Conservation (phyloP, 306 rosid genomes). For the Glycyrrhiza uralensis region DNA sequence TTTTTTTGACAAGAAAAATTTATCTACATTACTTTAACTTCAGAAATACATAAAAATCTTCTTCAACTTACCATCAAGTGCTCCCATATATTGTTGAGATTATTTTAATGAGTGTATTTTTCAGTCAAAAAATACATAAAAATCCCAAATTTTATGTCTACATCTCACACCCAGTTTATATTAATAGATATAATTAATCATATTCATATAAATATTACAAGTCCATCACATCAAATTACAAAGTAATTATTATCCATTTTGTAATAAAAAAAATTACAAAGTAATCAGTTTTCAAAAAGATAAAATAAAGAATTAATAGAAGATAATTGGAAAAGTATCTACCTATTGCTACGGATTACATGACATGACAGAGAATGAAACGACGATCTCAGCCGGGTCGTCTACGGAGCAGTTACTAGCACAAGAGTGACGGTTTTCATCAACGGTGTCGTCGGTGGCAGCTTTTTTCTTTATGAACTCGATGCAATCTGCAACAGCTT, state of each 20-base stretch:
- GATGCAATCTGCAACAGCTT: slow-evolving; percentile 91
- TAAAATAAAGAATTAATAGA: not conserved
- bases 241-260: not conserved
- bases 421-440: slow-evolving; percentile 22
- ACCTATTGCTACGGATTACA: slow-evolving; percentile 18
- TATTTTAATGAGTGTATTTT: no score
- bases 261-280: no score
- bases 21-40: not conserved
- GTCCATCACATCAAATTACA: slow-evolving; percentile 21
- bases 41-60: no score
- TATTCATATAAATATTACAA: not conserved
- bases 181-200: slow-evolving; percentile 8
- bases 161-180: not conserved
- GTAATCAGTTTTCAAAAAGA: not conserved
- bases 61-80: no score
- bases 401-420: slow-evolving; percentile 12
- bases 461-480: slow-evolving; percentile 84
- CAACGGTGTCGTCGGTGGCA: slow-evolving; percentile 24
- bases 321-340: not conserved
- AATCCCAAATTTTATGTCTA: not conserved
- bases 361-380: slow-evolving; percentile 32
- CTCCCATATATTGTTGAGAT: no score
- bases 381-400: slow-evolving; percentile 14
- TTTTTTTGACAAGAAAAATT: no score
- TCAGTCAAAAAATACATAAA: no score